Base-by-base conservation (phyloP, 257 asterid genomes). In the Nicotiana benthamiana region DNA sequence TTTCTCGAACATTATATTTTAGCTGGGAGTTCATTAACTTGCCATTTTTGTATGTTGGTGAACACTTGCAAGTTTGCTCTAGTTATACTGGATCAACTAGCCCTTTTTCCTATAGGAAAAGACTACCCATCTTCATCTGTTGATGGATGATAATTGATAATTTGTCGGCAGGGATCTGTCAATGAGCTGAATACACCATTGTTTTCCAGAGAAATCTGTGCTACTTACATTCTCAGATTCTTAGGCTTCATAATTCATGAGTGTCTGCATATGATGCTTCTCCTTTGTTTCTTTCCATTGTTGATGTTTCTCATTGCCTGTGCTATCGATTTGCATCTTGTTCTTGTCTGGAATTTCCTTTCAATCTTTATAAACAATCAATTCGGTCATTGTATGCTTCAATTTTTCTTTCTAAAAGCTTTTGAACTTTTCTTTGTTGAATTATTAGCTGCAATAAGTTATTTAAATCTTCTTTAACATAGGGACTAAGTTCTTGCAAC, bases 271-370 rank as follows among this genome's bases (percentile, higher is more conserved):
- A 46, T 72, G 60, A 72, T 24, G 78, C 57, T 72, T 72, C 78
- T 72, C 22, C 59, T 72, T 46, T 72, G 78, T 46, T 72, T 72
- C 60, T 72, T 72, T 72, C 78, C 60, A 56, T 56, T 56, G 11
- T 56, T 18, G 20, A 56, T 56, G 26, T 18, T 56, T 56, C 62
- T 18, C 10, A 17, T 56, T 56, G 22, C 16, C 32, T 51, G 48
- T 70, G 77, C 48, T 34, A 54, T 16, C 53, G 40, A 16, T 46
- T 70, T 17, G 52, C 77, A 70, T 70, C 57, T 68, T 24, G 8
- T 17, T 70, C 48, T 34, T 57, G 77, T 40, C 77, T 70, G 56
- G 9, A 70, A 70, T 70, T 70, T 43, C 77, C 16, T 7, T 70
- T 27, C 56, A 34, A 18, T 32, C 48, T 40, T 40, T 40, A 40